These are phyloP conservation scores for Mycosphaerelloides madeirae DNA, from an alignment of 2,329 filamentous ascomycete genomes.

Conservation along the genomic window DNA sequence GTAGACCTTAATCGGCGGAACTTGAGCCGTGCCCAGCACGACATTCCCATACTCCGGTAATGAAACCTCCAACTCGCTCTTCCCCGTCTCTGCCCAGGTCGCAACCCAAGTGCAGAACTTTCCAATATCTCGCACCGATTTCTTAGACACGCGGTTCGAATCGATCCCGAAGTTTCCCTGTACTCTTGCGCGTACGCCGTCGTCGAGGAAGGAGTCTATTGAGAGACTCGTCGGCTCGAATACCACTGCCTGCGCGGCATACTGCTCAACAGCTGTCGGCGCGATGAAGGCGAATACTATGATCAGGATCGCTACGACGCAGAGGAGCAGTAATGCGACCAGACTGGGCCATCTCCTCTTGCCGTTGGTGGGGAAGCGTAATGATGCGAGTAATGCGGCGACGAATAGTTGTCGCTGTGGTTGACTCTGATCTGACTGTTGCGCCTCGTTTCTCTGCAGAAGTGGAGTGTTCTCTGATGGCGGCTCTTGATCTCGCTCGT, in stretches of 20 bases:
- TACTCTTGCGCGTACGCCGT: constrained; percentile 73
- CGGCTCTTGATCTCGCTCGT: constrained; percentile 1
- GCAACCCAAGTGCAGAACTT: constrained; percentile 76
- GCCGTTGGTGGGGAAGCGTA: constrained; percentile 31
- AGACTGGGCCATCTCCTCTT: constrained; percentile 68
- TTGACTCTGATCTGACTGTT: constrained; percentile 18
- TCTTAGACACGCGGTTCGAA: constrained; percentile 66
- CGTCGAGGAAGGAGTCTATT: constrained; percentile 74
- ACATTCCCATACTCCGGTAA: constrained; percentile 77
- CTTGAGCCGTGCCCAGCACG: constrained; percentile 67
- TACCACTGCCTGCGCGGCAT: constrained; percentile 76
- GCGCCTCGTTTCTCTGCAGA: constrained; percentile 4
- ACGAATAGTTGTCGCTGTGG: constrained; percentile 23
- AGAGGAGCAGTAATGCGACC: constrained; percentile 65
- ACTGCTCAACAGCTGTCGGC: constrained; percentile 75
- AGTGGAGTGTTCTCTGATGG: constrained; percentile 15
- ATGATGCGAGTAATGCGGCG: constrained; percentile 13
- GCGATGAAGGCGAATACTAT: constrained; percentile 76
- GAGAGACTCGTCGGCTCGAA: constrained; percentile 80
- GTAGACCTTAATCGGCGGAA: constrained; percentile 71
- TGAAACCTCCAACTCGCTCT: constrained; percentile 69
- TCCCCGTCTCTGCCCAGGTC: constrained; percentile 65
- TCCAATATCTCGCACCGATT: constrained; percentile 69
- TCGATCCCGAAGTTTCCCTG: constrained; percentile 80
- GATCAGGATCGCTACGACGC: constrained; percentile 59